Conservation (phyloP, 2,329 filamentous ascomycete species). For the Scleromitrula shiraiana region DNA sequence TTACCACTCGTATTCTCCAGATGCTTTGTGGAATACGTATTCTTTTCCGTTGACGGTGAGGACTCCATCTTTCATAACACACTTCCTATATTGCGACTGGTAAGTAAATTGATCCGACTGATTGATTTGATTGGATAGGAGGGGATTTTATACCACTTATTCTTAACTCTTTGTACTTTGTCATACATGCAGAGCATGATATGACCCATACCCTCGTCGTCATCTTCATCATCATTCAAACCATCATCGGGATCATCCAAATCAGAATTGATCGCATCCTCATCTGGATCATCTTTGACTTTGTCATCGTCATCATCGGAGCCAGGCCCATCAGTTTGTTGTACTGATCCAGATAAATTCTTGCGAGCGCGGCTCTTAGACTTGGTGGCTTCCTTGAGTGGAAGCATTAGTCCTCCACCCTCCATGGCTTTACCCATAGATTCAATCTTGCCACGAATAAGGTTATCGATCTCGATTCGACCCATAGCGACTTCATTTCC, state of each 20-base stretch:
- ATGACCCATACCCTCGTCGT: constrained; percentile 74
- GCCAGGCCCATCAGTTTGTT: constrained; percentile 49
- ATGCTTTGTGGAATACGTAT: constrained; percentile 96
- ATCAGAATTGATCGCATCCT: constrained; percentile 97
- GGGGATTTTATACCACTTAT: constrained; percentile 64
- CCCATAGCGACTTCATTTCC: constrained; percentile 49
- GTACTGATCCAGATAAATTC: constrained; percentile 20
- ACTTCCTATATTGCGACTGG: constrained; percentile 62
- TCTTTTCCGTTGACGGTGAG: constrained; percentile 90
- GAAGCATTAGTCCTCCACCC: constrained; percentile 68
- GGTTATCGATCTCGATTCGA: constrained; percentile 55
- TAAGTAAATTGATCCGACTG: not conserved
- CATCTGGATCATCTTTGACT: constrained; percentile 55
- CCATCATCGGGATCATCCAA: constrained; percentile 91
- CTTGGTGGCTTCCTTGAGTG: constrained; percentile 39
- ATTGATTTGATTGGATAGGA: not conserved
- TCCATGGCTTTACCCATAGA: constrained; percentile 61
- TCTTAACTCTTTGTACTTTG: constrained; percentile 98
- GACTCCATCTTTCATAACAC: constrained; percentile 92
- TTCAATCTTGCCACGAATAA: constrained; percentile 62
- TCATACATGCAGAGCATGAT: constrained; percentile 99
- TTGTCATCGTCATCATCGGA: constrained; percentile 54
- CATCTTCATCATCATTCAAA: constrained; percentile 74
- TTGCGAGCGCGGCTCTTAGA: constrained; percentile 32
- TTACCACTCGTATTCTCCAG: constrained; percentile 96